Base-by-base conservation (phyloP, 805 yeast genomes). In the Zygotorulaspora sp. region DNA sequence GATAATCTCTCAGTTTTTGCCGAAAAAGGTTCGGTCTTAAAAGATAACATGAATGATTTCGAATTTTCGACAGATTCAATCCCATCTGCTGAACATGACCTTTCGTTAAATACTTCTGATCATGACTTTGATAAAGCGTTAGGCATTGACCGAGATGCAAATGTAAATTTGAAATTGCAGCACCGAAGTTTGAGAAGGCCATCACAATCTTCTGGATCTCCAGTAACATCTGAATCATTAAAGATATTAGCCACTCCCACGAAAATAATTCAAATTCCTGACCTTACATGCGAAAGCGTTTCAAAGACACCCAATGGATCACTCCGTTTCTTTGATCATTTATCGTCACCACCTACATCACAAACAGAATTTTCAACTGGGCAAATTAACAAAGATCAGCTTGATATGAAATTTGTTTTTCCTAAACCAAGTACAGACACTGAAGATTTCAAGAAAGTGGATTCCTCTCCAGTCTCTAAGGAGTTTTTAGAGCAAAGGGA, bases 81-180 rank as follows among this genome's bases (percentile, higher is more conserved):
- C 6, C 54, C 57, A 2, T 50, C 53, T 1, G 63, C 62, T 5
- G 44, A 38, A 6, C 53, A 58, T 41, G 53, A 58, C 30, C 38
- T 55, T 10, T 54, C 63, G 1, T 48, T 57, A 26, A 58, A 53
- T 18, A 37, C 34, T 13, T 35, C 30, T 15, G 32, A 41, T n/a
- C 32, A 31, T 2, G 48, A 49, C 22, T 35, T 52, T 10, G 61
- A 58, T 38, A 30, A 41, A 10, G 31, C 49, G 16, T 40, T 60
- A 11, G 63, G 63, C 1, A 51, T 60, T 12, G 65, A 60, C 40
- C 38, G 44, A 9, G 50, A 54, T 21, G 65, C 62, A 3, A 60
- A 60, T 38, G 65, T 60, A 8, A 52, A 52, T 39, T 35, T 60
- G 17, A 60, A 57, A 38, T 20, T 47, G 24, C 65, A 60, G 37